Evolutionary conservation across 1,284 basidiomycete species (phyloP), one percentile per base, ranked within the genome.

Genomic region (Puccinia horiana): DNA sequence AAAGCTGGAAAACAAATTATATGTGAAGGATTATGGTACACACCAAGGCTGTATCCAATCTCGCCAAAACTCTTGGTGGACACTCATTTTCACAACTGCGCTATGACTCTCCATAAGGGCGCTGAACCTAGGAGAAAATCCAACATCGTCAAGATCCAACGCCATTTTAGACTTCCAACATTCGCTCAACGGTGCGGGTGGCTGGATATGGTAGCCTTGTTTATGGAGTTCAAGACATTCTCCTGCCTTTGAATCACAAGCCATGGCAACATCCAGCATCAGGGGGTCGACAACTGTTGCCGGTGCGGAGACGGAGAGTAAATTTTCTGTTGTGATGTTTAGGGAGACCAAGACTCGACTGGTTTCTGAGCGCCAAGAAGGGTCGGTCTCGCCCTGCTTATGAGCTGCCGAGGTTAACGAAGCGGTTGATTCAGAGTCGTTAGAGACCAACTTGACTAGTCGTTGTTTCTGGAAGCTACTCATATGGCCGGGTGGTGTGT

Each of bases 131-230:
- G 93, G 95, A 56, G 93, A 94, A 86, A 97, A 97, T n/a, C 93
- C 92, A 92, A 94, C 94, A 49, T 95, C 95, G 86, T 97, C 95
- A 78, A 97, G 87, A 87, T 97, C 95, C 83, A 96, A 88, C 35
- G 96, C 89, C 86, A 95, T 96, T 88, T 96, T 96, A 89, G 95
- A 93, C 79, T 91, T 89, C 95, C 95, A 97, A 85, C 94, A 92
- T 83, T 92, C 90, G 4, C 94, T 93, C 0, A 97, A 88, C 6
- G 92, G 91, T 0, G 93, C 93, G 0, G 93, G 86, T 14, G 83
- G 82, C 72, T 85, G 83, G 79, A 85, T 84, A 56, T 84, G 84
- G 83, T 85, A 86, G 3, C 86, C 86, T 44, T 85, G 83, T 56
- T 84, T 82, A 52, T 84, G 82, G 56, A 86, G 89, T 23, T 91